Percentiles rank a stretch among this genome's conserved stretches.
phyloP scores from a whole-genome alignment of 2,329 filamentous ascomycete species.

The Aspergillus hortae region DNA sequence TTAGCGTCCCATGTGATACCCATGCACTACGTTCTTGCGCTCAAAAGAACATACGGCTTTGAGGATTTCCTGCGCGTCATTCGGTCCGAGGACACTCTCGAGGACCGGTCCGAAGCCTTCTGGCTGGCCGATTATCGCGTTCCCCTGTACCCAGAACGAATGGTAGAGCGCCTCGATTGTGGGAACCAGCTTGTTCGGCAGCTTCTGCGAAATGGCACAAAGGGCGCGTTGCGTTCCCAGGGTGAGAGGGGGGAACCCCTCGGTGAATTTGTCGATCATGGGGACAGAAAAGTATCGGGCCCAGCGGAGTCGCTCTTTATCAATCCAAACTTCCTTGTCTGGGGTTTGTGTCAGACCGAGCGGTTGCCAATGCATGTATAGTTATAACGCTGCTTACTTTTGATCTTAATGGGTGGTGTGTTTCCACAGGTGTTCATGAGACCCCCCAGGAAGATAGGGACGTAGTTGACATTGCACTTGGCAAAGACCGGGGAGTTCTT shows the following conservation, averaged over 20 bases:
- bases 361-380: not conserved
- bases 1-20: not conserved
- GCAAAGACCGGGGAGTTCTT: slow-evolving; percentile 57
- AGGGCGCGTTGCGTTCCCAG: slow-evolving; percentile 51
- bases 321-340: slow-evolving; percentile 61
- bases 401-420: slow-evolving; percentile 53
- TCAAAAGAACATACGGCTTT: slow-evolving; percentile 33
- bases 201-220: slow-evolving; percentile 43
- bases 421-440: slow-evolving; percentile 57
- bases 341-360: not conserved
- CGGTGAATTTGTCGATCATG: slow-evolving; percentile 42
- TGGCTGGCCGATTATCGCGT: slow-evolving; percentile 41
- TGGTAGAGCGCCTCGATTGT: slow-evolving; percentile 48
- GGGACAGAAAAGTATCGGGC: slow-evolving; percentile 53
- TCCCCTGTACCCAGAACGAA: slow-evolving; percentile 51
- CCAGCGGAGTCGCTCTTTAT: slow-evolving; percentile 53
- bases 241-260: slow-evolving; percentile 54
- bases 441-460: slow-evolving; percentile 59
- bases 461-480: slow-evolving; percentile 52
- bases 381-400: slow-evolving; percentile 41
- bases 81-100: slow-evolving; percentile 43
- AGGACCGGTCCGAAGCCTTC: slow-evolving; percentile 46
- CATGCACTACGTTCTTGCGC: not conserved
- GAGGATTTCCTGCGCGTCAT: slow-evolving; percentile 40
- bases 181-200: slow-evolving; percentile 39